These are phyloP conservation scores for Fusarium cyanostomum DNA, from an alignment of 2,329 filamentous ascomycete genomes.

Conservation along the genomic window DNA sequence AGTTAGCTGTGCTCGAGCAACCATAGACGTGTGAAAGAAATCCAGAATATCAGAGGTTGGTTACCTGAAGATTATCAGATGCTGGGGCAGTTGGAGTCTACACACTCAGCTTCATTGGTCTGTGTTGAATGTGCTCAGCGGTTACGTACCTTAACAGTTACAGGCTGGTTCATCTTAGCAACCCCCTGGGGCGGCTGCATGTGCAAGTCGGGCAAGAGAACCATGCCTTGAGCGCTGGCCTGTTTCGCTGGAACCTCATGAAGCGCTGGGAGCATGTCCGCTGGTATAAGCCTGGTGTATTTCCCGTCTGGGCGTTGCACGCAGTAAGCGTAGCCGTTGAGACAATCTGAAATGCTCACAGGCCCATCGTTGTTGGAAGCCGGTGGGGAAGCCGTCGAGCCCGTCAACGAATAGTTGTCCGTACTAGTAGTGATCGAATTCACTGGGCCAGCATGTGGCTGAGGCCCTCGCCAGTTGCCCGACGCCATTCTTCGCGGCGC, in stretches of 20 bases:
- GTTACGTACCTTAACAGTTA: slow-evolving; percentile 53
- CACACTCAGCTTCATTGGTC: slow-evolving; percentile 43
- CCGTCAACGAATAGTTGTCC: slow-evolving; percentile 26
- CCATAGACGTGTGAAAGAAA: not conserved
- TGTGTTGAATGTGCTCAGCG: not conserved
- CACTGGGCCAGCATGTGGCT: slow-evolving; percentile 6
- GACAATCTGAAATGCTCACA: slow-evolving; percentile 31
- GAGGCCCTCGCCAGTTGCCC: slow-evolving; percentile 36
- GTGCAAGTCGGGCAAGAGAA: slow-evolving; percentile 56
- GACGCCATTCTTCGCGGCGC: slow-evolving; percentile 35
- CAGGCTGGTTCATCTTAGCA: slow-evolving; percentile 50
- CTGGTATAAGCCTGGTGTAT: slow-evolving; percentile 33
- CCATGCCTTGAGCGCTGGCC: slow-evolving; percentile 53
- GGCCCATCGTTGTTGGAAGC: not conserved
- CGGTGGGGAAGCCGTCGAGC: not conserved
- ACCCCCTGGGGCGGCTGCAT: slow-evolving; percentile 51
- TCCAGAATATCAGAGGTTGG: slow-evolving; percentile 2
- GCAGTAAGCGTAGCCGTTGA: slow-evolving; percentile 33
- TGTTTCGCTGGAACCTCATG: slow-evolving; percentile 56
- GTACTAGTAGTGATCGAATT: not conserved
- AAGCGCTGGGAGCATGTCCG: slow-evolving; percentile 41
- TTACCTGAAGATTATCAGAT: slow-evolving; percentile 50
- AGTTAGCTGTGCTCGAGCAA: slow-evolving; percentile 5
- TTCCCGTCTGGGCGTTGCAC: slow-evolving; percentile 25
- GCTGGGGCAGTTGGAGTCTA: slow-evolving; percentile 36